A percentile compares a stretch with the other conserved stretches of the same genome.
These are phyloP conservation scores for Zygnema circumcarinatum DNA, from an alignment of 139 green algal genomes.

Conservation along the genomic window DNA sequence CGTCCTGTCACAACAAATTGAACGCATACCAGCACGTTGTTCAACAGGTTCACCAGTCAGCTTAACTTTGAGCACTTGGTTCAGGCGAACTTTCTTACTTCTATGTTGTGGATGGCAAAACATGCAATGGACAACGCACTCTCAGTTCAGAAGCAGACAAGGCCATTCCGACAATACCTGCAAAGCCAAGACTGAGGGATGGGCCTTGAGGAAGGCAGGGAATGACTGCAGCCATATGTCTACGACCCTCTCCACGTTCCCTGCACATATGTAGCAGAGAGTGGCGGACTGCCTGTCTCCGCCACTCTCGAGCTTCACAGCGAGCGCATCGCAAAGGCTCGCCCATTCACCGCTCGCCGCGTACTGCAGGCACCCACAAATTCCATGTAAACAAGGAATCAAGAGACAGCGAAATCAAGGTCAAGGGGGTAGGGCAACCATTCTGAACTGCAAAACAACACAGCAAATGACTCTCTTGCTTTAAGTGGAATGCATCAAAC, in stretches of 20 bases:
- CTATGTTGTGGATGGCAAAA: too few relatives aligned
- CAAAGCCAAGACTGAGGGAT: neutral
- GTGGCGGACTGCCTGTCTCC: constrained; percentile 77
- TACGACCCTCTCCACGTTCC: constrained; percentile 86
- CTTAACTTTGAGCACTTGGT: too few relatives aligned
- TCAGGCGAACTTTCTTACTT: too few relatives aligned
- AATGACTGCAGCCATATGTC: constrained; percentile 60
- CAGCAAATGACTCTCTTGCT: too few relatives aligned
- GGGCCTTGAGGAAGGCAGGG: neutral
- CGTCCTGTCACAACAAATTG: constrained; percentile 66
- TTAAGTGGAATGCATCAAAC: too few relatives aligned
- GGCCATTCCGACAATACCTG: constrained; percentile 8
- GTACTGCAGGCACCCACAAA: constrained; percentile 66
- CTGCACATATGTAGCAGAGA: constrained; percentile 90
- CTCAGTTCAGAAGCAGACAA: too few relatives aligned
- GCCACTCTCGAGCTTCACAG: constrained; percentile 65
- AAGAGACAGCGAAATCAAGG: constrained; percentile 14
- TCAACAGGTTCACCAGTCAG: too few relatives aligned
- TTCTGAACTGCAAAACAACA: neutral
- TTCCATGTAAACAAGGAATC: neutral
- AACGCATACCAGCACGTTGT: too few relatives aligned
- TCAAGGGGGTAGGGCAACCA: neutral
- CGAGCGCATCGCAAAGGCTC: constrained; percentile 76
- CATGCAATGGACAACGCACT: too few relatives aligned
- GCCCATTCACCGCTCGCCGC: constrained; percentile 64